Conservation (phyloP, 2,329 filamentous ascomycete species). For the Aspergillus nomiae region DNA sequence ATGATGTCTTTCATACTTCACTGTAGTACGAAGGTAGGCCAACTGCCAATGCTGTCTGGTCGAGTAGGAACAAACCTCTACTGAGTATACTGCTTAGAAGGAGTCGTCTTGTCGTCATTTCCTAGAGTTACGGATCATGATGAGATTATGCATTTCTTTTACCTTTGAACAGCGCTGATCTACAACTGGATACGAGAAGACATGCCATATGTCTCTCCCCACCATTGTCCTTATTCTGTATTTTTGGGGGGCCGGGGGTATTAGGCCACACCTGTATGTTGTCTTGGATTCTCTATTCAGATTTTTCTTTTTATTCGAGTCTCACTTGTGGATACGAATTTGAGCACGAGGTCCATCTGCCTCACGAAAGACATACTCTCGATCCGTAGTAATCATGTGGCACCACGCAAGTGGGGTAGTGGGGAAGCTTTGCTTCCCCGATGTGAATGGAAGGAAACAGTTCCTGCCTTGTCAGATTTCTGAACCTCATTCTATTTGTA, state of each 20-base stretch:
- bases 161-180: conserved; percentile 48
- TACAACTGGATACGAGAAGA: background rate
- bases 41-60: background rate
- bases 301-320: background rate
- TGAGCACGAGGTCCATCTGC: background rate
- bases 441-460: background rate
- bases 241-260: background rate
- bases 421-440: background rate
- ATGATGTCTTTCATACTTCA: conserved; percentile 13
- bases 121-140: conserved; percentile 31
- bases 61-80: background rate
- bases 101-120: conserved; percentile 19
- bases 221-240: background rate
- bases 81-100: conserved; percentile 32
- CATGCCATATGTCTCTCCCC: background rate
- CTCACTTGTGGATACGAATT: background rate
- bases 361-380: background rate
- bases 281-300: background rate
- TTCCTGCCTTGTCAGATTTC: background rate
- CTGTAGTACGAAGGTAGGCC: background rate
- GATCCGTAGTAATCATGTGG: background rate
- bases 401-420: background rate
- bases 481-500: background rate
- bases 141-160: conserved; percentile 12
- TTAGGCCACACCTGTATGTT: background rate